Base-by-base conservation (phyloP, 768 basidiomycete species). In the Pisolithus albus region DNA sequence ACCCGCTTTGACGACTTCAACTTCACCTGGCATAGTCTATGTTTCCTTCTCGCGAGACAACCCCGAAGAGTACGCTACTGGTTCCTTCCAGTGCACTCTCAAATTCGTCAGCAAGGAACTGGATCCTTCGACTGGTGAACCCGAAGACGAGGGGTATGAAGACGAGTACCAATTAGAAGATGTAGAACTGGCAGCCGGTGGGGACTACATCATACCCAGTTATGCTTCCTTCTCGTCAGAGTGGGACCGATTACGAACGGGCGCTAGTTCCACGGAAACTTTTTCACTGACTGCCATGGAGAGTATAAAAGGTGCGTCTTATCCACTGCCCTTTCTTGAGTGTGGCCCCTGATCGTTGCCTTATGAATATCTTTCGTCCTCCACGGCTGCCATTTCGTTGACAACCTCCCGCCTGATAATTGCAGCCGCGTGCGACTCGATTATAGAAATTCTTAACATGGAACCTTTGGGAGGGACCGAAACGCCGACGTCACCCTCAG, bases 101-200 rank as follows among this genome's bases (percentile, higher is more conserved):
- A 92, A 92, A 69, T 99, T 96, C 64, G 74, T 94, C 60, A 94
- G 90, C 74, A 99, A 98, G 70, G 96, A 99, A 65, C 80, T 98
- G 16, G 96, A 99, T 68, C 96, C 96, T 11, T 79, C 87, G 42
- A 94, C 89, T 13, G 94, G 94, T 21, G 84, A 90, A 62, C 96
- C 96, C 8, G 96, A 99, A 70, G 92, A 89, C 57, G 94, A 96
- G 49, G 96, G 96, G n/a, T 99, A 98, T 68, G 90, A 93, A 64
- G 96, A 98, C 72, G 95, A 98, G 70, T 99, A 99, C 70, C 90
- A 92, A 68, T 74, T 97, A 40, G 96, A 99, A 68, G 96, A 98
- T 55, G 81, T 96, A 51, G 96, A 98, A 66, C 75, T 99, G 49
- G 84, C 86, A 53, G 94, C 91, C 10, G 88, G 86, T 28, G 85